A percentile compares a stretch with the other conserved stretches of the same genome.
Conservation (phyloP, 106 monocot genomes). For the Dendrobium officinale region DNA sequence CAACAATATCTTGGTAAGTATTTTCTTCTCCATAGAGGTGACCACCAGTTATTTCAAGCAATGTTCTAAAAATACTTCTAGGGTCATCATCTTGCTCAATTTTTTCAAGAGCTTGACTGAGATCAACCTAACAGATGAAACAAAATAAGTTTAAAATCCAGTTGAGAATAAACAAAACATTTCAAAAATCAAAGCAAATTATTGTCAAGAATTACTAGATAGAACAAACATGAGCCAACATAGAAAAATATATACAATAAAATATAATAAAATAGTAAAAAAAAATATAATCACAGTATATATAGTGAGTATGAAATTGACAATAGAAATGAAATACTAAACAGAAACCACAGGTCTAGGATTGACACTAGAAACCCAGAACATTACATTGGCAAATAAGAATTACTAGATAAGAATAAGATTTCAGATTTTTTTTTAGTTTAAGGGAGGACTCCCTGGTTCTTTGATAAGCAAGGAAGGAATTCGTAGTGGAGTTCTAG, state of each 20-base stretch:
- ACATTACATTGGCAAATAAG: too few species aligned
- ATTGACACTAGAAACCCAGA: background rate
- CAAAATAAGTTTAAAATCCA: background rate
- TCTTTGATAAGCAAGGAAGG: too few species aligned
- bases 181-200: background rate
- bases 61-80: constrained; percentile 34
- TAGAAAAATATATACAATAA: background rate
- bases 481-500: too few species aligned
- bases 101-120: constrained; percentile 27
- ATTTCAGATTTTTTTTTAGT: too few species aligned
- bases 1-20: constrained; percentile 15
- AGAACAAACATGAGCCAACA: background rate
- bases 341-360: background rate
- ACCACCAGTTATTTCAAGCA: constrained; percentile 38
- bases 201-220: background rate
- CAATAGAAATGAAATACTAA: background rate
- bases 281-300: background rate
- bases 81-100: constrained; percentile 49
- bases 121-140: constrained; percentile 35
- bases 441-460: too few species aligned
- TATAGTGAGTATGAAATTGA: background rate
- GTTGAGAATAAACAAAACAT: background rate
- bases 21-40: constrained; percentile 24
- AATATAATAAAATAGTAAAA: background rate
- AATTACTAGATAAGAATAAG: too few species aligned